Base-by-base conservation (phyloP, 768 basidiomycete species). In the Amanita phalloides region DNA sequence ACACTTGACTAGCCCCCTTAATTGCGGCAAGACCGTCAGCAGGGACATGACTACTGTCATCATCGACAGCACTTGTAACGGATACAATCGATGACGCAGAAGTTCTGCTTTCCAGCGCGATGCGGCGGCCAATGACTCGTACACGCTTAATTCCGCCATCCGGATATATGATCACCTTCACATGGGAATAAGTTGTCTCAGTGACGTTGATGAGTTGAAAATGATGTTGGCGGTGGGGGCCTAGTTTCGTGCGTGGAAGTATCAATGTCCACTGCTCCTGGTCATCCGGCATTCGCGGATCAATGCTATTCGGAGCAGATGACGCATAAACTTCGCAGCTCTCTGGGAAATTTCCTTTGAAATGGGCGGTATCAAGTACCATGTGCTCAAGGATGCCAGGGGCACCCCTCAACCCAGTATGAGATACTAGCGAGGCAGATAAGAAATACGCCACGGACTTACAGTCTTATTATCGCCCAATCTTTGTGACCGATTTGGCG, bases 131-230 rank as follows among this genome's bases (percentile, higher is more conserved):
- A 57, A 81, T 71, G 45, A 96, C 66, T 54, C 96, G 79, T n/a
- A 99, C 72, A 21, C 96, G 80, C 69, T 98, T 98, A 62, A 97
- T 69, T 23, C 96, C 96, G 39, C 96, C 96, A 61, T 99, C 95
- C 1, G 96, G 96, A 63, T 86, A 79, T 59, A 96, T 95, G 17
- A 87, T 90, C 54, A 96, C 68, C 58, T 83, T 81, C 53, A 97
- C 77, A 65, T 99, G 95, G 11, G 83, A 92, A 64, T 81, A 94
- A 17, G 71, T 63, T 53, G 64, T 66, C 10, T 68, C 77, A 45
- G 73, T 67, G 14, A 79, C 74, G 62, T 82, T 77, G 58, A 85
- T 81, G 53, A 95, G 72, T 61, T 88, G 85, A 71, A 96, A 92
- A 65, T 77, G 87, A 63, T 97, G 94, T 63, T 89, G 85, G 57